These are phyloP conservation scores for Orbilia brochopaga DNA, from an alignment of 2,329 filamentous ascomycete species.

Conservation along the genomic window DNA sequence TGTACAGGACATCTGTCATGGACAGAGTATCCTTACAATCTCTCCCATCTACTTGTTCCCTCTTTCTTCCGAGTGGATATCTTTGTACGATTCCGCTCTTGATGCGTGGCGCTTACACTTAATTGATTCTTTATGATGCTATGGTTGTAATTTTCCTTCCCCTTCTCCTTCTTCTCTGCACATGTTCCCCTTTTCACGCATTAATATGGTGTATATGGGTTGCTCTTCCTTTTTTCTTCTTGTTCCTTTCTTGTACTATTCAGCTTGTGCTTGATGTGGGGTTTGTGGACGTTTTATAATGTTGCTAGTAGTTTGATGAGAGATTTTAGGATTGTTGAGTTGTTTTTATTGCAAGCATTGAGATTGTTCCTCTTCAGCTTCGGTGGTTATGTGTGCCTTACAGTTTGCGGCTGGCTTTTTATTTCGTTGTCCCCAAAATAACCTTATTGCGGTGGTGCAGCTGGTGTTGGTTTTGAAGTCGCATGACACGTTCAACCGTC, in stretches of 20 bases:
- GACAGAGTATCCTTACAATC: not conserved
- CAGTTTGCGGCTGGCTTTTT: too few relatives aligned
- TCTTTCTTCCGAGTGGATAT: not conserved
- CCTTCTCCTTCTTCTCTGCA: not conserved
- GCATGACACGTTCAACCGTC: too few relatives aligned
- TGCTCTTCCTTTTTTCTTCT: slow-evolving; percentile 10
- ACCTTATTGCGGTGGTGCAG: too few relatives aligned
- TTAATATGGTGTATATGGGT: slow-evolving; percentile 47
- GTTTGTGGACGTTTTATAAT: not conserved
- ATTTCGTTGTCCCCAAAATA: too few relatives aligned
- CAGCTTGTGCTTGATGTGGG: not conserved
- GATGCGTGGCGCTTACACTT: slow-evolving; percentile 1
- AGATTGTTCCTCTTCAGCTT: too few relatives aligned
- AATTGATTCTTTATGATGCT: slow-evolving; percentile 2
- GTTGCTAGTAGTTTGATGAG: not conserved
- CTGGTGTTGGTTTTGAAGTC: too few relatives aligned
- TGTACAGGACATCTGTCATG: slow-evolving; percentile 2
- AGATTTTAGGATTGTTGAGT: too few relatives aligned
- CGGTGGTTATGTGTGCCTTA: too few relatives aligned
- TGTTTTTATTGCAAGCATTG: too few relatives aligned
- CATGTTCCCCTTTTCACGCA: slow-evolving; percentile 23
- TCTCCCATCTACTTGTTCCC: not conserved
- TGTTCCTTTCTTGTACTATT: slow-evolving; percentile 1
- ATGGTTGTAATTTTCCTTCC: slow-evolving; percentile 1
- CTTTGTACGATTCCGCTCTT: not conserved